These are phyloP conservation scores for Orobanche coerulescens DNA, from an alignment of 257 asterid genomes.

Conservation along the genomic window DNA sequence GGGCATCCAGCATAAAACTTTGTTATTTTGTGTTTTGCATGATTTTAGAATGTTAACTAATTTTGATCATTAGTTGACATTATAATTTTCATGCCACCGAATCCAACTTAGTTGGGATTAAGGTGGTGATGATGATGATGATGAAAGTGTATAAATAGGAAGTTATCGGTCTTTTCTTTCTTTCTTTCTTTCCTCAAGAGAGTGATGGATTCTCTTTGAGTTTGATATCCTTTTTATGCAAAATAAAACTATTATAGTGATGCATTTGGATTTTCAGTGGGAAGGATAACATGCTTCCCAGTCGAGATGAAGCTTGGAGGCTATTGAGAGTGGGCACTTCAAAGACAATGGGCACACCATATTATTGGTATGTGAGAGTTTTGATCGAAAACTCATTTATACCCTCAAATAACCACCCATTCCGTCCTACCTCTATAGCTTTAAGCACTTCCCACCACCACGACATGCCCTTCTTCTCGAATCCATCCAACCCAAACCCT, in stretches of 20 bases:
- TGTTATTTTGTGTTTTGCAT: too few relatives aligned
- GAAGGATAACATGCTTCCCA: conserved; percentile 92
- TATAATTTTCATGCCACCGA: too few relatives aligned
- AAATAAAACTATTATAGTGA: not conserved
- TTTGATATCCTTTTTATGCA: not conserved
- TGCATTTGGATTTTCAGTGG: conserved; percentile 53
- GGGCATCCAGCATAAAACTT: too few relatives aligned
- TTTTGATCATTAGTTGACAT: too few relatives aligned
- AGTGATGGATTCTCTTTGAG: not conserved
- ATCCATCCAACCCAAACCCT: too few relatives aligned
- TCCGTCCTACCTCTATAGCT: too few relatives aligned
- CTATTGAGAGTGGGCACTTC: conserved; percentile 50
- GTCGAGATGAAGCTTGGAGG: conserved; percentile 76
- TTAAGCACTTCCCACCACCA: too few relatives aligned
- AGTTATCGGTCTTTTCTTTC: not conserved
- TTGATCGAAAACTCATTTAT: not conserved
- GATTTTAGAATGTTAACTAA: too few relatives aligned
- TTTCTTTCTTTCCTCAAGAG: not conserved
- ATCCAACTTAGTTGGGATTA: too few relatives aligned
- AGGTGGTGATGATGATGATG: too few relatives aligned
- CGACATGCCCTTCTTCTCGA: too few relatives aligned
- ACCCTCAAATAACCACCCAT: too few relatives aligned
- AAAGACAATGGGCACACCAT: conserved; percentile 87
- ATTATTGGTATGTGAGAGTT: conserved; percentile 64
- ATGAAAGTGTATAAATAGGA: not conserved